Conservation (phyloP, 805 yeast species). For the Candida sphagnicola region DNA sequence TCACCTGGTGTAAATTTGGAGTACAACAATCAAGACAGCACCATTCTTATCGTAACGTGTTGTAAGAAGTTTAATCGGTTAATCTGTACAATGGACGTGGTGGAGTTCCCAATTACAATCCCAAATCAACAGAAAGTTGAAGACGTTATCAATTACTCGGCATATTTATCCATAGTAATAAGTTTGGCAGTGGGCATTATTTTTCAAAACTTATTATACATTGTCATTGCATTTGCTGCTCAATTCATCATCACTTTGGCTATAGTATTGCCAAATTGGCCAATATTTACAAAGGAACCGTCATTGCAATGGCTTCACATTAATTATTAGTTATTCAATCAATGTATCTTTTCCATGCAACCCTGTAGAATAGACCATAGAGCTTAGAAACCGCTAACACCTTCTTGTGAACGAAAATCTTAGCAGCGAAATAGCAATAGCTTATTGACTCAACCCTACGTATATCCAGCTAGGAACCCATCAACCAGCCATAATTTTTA, state of each 20-base stretch:
- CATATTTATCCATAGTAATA: slow-evolving; percentile 2
- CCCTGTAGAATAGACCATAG: too few relatives aligned
- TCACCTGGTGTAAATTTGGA: too few relatives aligned
- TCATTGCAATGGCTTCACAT: slow-evolving; percentile 8
- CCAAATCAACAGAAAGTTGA: slow-evolving; percentile 10
- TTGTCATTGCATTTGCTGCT: slow-evolving; percentile 5
- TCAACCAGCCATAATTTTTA: too few relatives aligned
- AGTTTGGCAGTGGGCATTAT: slow-evolving; percentile 7
- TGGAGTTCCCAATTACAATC: slow-evolving; percentile 11
- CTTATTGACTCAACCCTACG: too few relatives aligned
- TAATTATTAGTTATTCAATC: slow-evolving; percentile 6
- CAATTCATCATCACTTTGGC: slow-evolving; percentile 7
- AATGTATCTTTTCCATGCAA: too few relatives aligned
- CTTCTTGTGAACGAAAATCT: too few relatives aligned
- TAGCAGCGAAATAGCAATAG: too few relatives aligned
- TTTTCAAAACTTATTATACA: slow-evolving; percentile 3
- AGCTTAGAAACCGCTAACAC: too few relatives aligned
- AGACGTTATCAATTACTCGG: slow-evolving; percentile 1
- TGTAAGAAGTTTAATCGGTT: too few relatives aligned
- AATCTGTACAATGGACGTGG: not conserved
- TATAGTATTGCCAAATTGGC: slow-evolving; percentile 9
- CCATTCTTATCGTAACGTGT: too few relatives aligned
- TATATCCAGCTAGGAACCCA: too few relatives aligned
- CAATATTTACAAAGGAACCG: slow-evolving; percentile 5
- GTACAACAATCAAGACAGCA: too few relatives aligned